Evolutionary conservation across 371 early-diverging fungal species (phyloP).

Genomic region (Synchytrium microbalum): DNA sequence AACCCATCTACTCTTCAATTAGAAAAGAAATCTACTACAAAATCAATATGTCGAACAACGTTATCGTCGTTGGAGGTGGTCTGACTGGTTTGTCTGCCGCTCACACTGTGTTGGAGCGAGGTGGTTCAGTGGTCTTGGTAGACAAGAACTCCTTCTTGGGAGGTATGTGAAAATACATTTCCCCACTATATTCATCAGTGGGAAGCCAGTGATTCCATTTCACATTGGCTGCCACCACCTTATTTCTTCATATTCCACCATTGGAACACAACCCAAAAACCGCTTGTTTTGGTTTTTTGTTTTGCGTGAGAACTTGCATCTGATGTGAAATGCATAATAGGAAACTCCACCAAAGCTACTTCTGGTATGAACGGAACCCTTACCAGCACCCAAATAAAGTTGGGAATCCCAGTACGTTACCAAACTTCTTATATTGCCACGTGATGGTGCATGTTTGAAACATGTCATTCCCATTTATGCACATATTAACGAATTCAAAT

Average conservation of each 20-base stretch:
- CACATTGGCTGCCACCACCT: neutral
- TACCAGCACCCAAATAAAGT: conserved; percentile 60
- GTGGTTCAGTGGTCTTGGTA: conserved; percentile 74
- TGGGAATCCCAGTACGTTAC: conserved; percentile 40
- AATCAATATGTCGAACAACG: conserved; percentile 10
- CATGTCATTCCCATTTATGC: conserved; percentile 3
- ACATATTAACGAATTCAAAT: too few relatives aligned
- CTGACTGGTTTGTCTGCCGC: conserved; percentile 84
- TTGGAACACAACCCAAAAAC: neutral
- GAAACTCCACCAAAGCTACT: conserved; percentile 81
- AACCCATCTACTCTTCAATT: too few relatives aligned
- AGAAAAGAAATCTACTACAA: too few relatives aligned
- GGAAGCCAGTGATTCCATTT: too few relatives aligned
- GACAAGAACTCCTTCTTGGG: conserved; percentile 89
- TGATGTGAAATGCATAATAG: conserved; percentile 9
- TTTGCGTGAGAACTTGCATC: neutral
- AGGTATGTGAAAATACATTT: conserved; percentile 35
- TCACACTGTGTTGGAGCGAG: conserved; percentile 76
- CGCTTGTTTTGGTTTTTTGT: too few relatives aligned
- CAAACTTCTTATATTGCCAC: conserved; percentile 1
- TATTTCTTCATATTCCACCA: conserved; percentile 31
- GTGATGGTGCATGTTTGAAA: conserved; percentile 2
- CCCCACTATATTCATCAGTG: too few relatives aligned
- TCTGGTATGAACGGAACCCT: conserved; percentile 94
- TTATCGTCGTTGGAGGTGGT: conserved; percentile 89